Conservation (phyloP, 2,329 filamentous ascomycete species). For the Zymoseptoria ardabiliae region DNA sequence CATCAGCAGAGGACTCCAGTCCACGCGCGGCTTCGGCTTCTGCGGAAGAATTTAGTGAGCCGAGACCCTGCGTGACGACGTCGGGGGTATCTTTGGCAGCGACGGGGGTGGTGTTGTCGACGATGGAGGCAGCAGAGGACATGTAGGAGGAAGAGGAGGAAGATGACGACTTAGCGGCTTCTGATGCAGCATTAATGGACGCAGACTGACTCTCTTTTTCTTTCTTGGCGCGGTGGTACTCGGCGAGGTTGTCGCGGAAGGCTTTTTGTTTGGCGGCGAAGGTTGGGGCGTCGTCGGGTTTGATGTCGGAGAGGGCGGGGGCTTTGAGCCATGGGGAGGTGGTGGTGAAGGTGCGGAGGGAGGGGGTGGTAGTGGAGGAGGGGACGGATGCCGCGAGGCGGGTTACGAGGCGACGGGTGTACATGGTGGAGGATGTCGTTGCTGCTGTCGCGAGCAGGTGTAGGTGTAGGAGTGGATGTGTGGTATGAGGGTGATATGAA, state of each 20-base stretch:
- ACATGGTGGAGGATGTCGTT: constrained; percentile 12
- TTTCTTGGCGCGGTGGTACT: constrained; percentile 68
- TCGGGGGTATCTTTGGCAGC: constrained; percentile 1
- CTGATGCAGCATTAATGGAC: constrained; percentile 15
- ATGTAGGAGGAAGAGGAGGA: constrained; percentile 35
- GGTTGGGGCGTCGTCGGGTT: constrained; percentile 58
- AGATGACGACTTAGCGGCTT: constrained; percentile 25
- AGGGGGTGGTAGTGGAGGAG: constrained; percentile 5
- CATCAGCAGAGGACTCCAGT: constrained; percentile 52
- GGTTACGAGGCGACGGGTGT: constrained; percentile 17
- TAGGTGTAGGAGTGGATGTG: neutral
- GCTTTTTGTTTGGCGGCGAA: constrained; percentile 80
- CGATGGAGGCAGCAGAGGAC: constrained; percentile 21
- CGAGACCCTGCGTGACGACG: constrained; percentile 43
- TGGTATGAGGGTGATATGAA: neutral
- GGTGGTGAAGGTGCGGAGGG: constrained; percentile 10
- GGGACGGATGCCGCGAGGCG: constrained; percentile 12
- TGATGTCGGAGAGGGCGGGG: constrained; percentile 84
- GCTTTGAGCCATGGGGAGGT: constrained; percentile 28
- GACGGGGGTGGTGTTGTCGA: constrained; percentile 17
- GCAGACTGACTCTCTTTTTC: constrained; percentile 74
- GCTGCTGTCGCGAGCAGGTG: neutral
- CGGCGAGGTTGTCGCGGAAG: constrained; percentile 75
- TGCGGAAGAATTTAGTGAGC: constrained; percentile 49
- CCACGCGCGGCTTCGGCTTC: constrained; percentile 50